These are phyloP conservation scores for Macrocystidia cucumis DNA, from an alignment of 1,284 basidiomycete species.

Conservation along the genomic window DNA sequence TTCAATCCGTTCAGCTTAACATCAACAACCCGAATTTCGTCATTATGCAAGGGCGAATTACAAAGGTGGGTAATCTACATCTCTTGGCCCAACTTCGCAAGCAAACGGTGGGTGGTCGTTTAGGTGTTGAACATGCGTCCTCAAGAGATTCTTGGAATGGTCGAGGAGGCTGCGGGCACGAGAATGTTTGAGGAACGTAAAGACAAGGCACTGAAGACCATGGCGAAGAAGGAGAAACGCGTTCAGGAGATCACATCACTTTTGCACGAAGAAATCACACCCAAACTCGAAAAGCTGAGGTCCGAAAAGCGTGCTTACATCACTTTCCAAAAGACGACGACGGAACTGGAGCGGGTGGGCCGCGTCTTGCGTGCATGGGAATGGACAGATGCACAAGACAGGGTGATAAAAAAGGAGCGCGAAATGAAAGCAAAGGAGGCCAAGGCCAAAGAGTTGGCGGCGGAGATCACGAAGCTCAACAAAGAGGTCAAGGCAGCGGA, in stretches of 20 bases:
- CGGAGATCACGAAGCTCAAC: slow-evolving; percentile 44
- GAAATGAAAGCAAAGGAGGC: slow-evolving; percentile 53
- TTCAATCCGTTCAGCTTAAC: slow-evolving; percentile 97
- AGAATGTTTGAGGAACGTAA: slow-evolving; percentile 99
- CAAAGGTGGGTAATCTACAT: slow-evolving; percentile 48
- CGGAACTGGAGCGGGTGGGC: slow-evolving; percentile 87
- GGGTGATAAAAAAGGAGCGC: slow-evolving; percentile 38
- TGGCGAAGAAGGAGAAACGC: slow-evolving; percentile 96
- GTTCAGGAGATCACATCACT: slow-evolving; percentile 84
- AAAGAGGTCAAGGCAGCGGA: slow-evolving; percentile 63
- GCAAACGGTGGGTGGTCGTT: slow-evolving; percentile 6
- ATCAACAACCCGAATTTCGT: slow-evolving; percentile 99
- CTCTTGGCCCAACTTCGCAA: slow-evolving; percentile 10
- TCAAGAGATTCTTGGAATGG: slow-evolving; percentile 96
- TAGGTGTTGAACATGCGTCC: slow-evolving; percentile 98
- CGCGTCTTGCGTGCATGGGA: slow-evolving; percentile 86
- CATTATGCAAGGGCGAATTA: slow-evolving; percentile 98
- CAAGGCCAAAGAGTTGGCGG: slow-evolving; percentile 38
- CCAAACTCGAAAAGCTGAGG: slow-evolving; percentile 89
- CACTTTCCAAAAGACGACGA: slow-evolving; percentile 85
- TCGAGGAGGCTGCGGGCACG: slow-evolving; percentile 97
- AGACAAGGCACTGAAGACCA: slow-evolving; percentile 95
- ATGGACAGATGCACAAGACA: slow-evolving; percentile 59
- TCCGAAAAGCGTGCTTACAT: slow-evolving; percentile 88
- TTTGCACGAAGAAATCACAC: slow-evolving; percentile 88